Evolutionary conservation across 495 filamentous ascomycete genomes (phyloP), one percentile per base, ranked within the genome.

Genomic region (Penicillium goetzii): DNA sequence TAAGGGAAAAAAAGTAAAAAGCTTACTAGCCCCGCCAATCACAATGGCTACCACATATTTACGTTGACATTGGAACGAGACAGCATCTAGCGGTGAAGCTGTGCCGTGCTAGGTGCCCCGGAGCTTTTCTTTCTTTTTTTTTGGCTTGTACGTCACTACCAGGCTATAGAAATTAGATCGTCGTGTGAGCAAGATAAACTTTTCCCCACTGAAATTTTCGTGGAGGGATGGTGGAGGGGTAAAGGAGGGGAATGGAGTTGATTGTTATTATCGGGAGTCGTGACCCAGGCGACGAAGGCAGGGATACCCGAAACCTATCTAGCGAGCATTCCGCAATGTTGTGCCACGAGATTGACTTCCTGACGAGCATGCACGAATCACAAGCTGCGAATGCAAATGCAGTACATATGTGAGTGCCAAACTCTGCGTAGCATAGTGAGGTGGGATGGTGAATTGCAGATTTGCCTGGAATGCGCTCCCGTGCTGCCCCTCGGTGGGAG

Each of bases 1-100:
- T 63, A 36, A 43, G 30, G 47, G 9, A 41, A 40, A 45, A 9
- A 33, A 17, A 50, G 45, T 53, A 25, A 45, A 52, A 59, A 11
- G 26, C 53, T 52, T 53, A 21, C 34, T 4, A 17, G 36, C 23
- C n/a, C 54, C 40, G 17, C 67, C 63, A 66, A 66, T 69, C 60
- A 66, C 28, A 54, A 4, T 8, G 14, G 30, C 30, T 21, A 33
- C 32, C 33, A 26, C 26, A n/a, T 12, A 15, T 19, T 32, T 47
- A 28, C 45, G 6, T 58, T 38, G 40, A 52, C 61, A 68, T 67
- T 58, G 47, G 50, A 57, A 62, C 58, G 54, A 38, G 28, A 43
- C 59, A 50, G 32, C 69, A 73, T 71, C 49, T 73, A 72, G 71
- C 71, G 71, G 71, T 73, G 71, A 66, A 70, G 68, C 60, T 61